phyloP scores from a whole-genome alignment of 805 yeast species.

The Starmerella geochares region DNA sequence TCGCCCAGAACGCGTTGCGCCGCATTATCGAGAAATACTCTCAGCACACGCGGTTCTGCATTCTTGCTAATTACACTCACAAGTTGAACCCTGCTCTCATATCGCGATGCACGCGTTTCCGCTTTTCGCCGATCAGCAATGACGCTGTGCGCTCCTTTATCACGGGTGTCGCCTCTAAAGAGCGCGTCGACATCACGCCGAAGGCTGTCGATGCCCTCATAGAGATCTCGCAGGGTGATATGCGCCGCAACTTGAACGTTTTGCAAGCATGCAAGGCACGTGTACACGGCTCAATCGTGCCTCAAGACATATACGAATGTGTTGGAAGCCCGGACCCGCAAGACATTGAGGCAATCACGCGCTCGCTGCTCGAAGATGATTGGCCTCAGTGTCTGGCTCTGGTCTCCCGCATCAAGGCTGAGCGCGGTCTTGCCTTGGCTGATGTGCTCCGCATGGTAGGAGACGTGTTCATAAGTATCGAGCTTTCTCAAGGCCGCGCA shows the following conservation, averaged over 20 bases:
- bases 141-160: conserved; percentile 62
- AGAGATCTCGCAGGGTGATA: conserved; percentile 78
- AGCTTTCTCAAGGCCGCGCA: conserved; percentile 55
- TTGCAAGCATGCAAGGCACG: conserved; percentile 90
- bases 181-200: conserved; percentile 46
- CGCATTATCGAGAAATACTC: conserved; percentile 91
- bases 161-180: conserved; percentile 57
- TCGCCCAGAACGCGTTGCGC: conserved; percentile 90
- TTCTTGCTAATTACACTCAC: conserved; percentile 90
- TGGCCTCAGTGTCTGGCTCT: conserved; percentile 72
- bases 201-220: conserved; percentile 60
- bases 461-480: conserved; percentile 56
- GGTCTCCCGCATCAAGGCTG: conserved; percentile 50
- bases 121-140: conserved; percentile 72
- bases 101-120: conserved; percentile 88
- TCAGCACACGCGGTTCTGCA: conserved; percentile 88
- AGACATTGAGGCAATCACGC: conserved; percentile 65
- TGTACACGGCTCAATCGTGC: conserved; percentile 47
- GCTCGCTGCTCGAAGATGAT: conserved; percentile 72
- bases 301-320: conserved; percentile 78
- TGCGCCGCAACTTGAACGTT: conserved; percentile 90
- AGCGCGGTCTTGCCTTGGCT: conserved; percentile 79
- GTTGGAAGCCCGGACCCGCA: conserved; percentile 91
- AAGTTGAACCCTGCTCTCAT: conserved; percentile 89
- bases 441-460: conserved; percentile 73